A percentile compares a stretch with the other conserved stretches of the same genome.
phyloP scores from a whole-genome alignment of 1,284 basidiomycete species.

The Apiotrichum veenhuisii region DNA sequence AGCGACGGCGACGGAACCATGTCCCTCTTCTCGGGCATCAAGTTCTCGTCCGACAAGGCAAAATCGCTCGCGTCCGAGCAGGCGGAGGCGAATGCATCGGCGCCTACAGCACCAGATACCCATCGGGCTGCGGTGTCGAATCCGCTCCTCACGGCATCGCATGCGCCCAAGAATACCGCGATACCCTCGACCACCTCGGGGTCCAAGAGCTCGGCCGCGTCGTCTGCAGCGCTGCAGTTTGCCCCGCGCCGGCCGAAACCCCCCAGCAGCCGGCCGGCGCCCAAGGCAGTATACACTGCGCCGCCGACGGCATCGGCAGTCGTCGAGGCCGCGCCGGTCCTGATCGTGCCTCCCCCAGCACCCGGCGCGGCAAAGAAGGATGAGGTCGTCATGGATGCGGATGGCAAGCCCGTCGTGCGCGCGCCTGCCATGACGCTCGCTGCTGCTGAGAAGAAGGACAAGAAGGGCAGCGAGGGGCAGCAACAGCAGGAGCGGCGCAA shows the following conservation, averaged over 20 bases:
- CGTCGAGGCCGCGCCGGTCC: conserved; percentile 10
- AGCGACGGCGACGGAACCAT: conserved; percentile 15
- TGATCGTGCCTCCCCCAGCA: conserved; percentile 1
- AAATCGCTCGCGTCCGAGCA: conserved; percentile 20
- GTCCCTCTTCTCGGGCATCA: conserved; percentile 48
- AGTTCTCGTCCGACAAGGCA: conserved; percentile 29
- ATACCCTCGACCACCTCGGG: no score
- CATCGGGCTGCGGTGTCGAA: not conserved
- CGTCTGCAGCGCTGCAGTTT: conserved; percentile 42
- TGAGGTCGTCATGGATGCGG: not conserved
- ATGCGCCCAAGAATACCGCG: no score
- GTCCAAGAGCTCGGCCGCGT: not conserved
- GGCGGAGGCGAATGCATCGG: not conserved
- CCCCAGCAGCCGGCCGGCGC: conserved; percentile 11
- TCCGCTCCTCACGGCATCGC: no score
- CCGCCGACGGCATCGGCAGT: conserved; percentile 8
- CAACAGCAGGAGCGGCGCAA: conserved; percentile 21
- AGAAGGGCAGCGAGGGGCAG: conserved; percentile 21
- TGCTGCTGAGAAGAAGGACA: conserved; percentile 20
- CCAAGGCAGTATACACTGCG: conserved; percentile 9
- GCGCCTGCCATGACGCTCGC: conserved; percentile 46
- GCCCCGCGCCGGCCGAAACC: conserved; percentile 33
- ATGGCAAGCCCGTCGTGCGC: conserved; percentile 1
- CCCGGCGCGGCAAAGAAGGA: not conserved
- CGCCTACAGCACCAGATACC: no score